A percentile compares a stretch with the other conserved stretches of the same genome.
phyloP scores from a whole-genome alignment of 2,329 filamentous ascomycete species.

The Aspergillus japonicus region DNA sequence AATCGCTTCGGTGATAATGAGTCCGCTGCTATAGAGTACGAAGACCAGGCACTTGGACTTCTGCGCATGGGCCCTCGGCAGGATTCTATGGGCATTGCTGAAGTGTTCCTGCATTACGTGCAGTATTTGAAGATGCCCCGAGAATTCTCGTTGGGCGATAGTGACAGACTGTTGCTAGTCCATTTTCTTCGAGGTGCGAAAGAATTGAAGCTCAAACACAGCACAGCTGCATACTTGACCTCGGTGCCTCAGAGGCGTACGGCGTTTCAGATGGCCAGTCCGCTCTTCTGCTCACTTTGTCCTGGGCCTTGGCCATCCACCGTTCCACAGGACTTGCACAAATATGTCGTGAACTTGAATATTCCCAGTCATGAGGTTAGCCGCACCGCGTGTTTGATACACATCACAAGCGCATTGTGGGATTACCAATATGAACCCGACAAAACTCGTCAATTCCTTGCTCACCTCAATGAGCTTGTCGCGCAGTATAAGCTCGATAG shows the following conservation, averaged over 20 bases:
- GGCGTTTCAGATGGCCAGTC: conserved; percentile 38
- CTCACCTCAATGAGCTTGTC: conserved; percentile 25
- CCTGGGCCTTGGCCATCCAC: conserved; percentile 41
- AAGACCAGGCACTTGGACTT: conserved; percentile 33
- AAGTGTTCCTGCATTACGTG: conserved; percentile 37
- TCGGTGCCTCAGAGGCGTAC: conserved; percentile 30
- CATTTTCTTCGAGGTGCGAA: conserved; percentile 38
- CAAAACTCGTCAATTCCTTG: conserved; percentile 36
- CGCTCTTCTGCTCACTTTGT: conserved; percentile 42
- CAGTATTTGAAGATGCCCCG: conserved; percentile 34
- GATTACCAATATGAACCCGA: conserved; percentile 32
- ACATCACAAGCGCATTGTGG: conserved; percentile 39
- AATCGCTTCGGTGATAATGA: conserved; percentile 37
- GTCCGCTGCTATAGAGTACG: conserved; percentile 28
- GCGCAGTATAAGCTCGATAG: conserved; percentile 34
- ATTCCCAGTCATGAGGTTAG: conserved; percentile 35
- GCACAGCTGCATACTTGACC: conserved; percentile 24
- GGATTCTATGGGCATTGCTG: conserved; percentile 24
- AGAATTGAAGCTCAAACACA: conserved; percentile 35
- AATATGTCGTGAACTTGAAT: conserved; percentile 35
- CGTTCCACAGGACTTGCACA: conserved; percentile 36
- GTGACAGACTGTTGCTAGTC: conserved; percentile 31
- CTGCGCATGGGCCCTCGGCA: conserved; percentile 32
- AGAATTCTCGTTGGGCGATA: conserved; percentile 13
- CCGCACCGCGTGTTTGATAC: conserved; percentile 40